Conservation (phyloP, 2,329 filamentous ascomycete species). For the Dothideomycetes sp. region DNA sequence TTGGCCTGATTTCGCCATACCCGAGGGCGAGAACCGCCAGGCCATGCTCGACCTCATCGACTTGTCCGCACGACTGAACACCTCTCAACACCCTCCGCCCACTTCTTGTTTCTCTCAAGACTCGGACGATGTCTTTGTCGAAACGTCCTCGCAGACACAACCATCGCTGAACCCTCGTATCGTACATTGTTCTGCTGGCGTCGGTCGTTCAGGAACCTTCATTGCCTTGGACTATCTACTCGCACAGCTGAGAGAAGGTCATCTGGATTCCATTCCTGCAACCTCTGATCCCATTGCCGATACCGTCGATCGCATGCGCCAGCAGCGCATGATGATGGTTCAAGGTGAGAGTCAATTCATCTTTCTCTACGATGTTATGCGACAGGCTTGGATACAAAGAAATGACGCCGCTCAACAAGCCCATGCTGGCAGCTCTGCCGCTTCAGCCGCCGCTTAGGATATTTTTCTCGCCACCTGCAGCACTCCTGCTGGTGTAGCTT, state of each 20-base stretch:
- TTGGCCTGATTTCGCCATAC: slow-evolving; percentile 88
- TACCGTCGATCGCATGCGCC: slow-evolving; percentile 69
- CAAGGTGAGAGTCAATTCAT: slow-evolving; percentile 75
- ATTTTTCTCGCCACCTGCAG: too few relatives aligned
- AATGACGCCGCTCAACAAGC: too few relatives aligned
- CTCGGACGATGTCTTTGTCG: background rate
- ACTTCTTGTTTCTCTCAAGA: background rate
- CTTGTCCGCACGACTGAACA: slow-evolving; percentile 52
- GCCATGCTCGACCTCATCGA: slow-evolving; percentile 62
- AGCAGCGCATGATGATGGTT: slow-evolving; percentile 93
- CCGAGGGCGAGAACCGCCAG: slow-evolving; percentile 56
- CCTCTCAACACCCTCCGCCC: slow-evolving; percentile 27
- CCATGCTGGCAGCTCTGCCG: too few relatives aligned
- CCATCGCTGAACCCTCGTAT: slow-evolving; percentile 58
- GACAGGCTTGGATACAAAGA: slow-evolving; percentile 59
- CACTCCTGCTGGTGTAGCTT: too few relatives aligned
- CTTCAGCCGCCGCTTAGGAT: too few relatives aligned
- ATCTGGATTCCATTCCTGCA: slow-evolving; percentile 44
- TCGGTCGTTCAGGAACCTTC: slow-evolving; percentile 89
- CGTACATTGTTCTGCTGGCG: slow-evolving; percentile 67
- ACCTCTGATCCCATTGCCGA: slow-evolving; percentile 62
- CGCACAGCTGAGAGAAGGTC: slow-evolving; percentile 67
- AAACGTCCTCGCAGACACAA: slow-evolving; percentile 15
- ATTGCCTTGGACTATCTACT: slow-evolving; percentile 91
- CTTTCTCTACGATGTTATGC: slow-evolving; percentile 82